Conservation (phyloP, 345 rosid species). For the Eucalyptus viminalis region DNA sequence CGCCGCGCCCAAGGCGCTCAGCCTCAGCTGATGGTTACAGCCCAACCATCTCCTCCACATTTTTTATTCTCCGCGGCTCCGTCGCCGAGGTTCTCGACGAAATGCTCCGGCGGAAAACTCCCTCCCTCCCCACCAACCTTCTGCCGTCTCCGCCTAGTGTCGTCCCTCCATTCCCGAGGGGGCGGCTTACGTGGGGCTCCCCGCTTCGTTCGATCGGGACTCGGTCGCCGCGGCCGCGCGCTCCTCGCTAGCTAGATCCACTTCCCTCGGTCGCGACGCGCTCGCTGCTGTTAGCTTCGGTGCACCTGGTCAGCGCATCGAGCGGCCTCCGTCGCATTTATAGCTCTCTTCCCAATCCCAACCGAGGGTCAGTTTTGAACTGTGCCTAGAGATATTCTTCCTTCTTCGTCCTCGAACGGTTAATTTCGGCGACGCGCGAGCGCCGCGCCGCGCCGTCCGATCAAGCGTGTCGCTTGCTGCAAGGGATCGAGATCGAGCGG, state of each 20-base stretch:
- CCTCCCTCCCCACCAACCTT: background rate
- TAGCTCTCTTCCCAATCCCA: background rate
- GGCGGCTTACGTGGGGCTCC: background rate
- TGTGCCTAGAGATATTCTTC: background rate
- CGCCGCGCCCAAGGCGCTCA: background rate
- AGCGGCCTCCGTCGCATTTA: background rate
- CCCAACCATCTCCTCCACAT: background rate
- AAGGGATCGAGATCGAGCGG: background rate
- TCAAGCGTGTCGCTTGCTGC: background rate
- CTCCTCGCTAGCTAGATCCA: background rate
- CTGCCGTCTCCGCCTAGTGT: background rate
- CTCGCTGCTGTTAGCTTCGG: background rate
- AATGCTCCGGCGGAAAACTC: background rate
- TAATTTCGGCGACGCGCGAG: background rate
- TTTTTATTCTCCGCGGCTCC: background rate
- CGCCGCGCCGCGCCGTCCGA: background rate
- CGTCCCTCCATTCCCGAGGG: background rate
- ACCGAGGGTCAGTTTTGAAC: background rate
- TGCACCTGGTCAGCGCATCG: background rate
- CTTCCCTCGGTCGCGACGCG: background rate
- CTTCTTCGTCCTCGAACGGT: background rate
- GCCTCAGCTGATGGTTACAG: background rate
- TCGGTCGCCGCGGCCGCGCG: background rate
- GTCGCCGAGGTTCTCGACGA: background rate
- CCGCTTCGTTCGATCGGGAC: background rate